Conservation (phyloP, 2,329 filamentous ascomycete genomes). For the Harringtonia lauricola region DNA sequence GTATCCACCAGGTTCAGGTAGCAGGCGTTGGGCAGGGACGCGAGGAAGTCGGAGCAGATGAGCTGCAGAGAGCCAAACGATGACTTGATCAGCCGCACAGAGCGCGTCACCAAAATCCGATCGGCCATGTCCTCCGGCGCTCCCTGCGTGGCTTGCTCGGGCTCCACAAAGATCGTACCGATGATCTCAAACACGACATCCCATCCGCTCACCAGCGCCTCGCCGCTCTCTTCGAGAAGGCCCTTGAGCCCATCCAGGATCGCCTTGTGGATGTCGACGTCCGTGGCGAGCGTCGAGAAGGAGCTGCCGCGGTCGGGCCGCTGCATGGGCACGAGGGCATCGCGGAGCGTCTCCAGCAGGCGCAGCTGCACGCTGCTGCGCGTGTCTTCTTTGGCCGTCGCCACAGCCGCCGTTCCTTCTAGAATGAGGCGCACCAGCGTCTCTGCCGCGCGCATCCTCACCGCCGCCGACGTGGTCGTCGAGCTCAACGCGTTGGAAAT, state of each 20-base stretch:
- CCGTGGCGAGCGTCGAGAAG: slow-evolving; percentile 49
- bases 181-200: slow-evolving; percentile 76
- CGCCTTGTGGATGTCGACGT: slow-evolving; percentile 71
- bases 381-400: slow-evolving; percentile 35
- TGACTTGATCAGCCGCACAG: slow-evolving; percentile 67
- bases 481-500: slow-evolving; percentile 41
- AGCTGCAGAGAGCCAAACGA: slow-evolving; percentile 86
- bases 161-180: slow-evolving; percentile 60
- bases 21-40: slow-evolving; percentile 58
- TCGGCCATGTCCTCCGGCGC: slow-evolving; percentile 15
- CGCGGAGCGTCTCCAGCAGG: slow-evolving; percentile 55
- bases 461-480: slow-evolving; percentile 33
- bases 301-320: slow-evolving; percentile 38
- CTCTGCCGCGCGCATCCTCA: slow-evolving; percentile 51
- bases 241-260: slow-evolving; percentile 70
- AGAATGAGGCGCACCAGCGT: slow-evolving; percentile 48
- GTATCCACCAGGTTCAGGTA: slow-evolving; percentile 74
- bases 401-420: slow-evolving; percentile 45
- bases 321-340: slow-evolving; percentile 49
- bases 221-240: slow-evolving; percentile 79
- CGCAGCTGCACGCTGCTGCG: slow-evolving; percentile 58
- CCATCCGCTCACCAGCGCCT: slow-evolving; percentile 76
- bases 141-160: slow-evolving; percentile 22
- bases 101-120: slow-evolving; percentile 39
- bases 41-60: slow-evolving; percentile 88